Base-by-base conservation (phyloP, 352 stramenopile species). In the Pythium oligandrum region DNA sequence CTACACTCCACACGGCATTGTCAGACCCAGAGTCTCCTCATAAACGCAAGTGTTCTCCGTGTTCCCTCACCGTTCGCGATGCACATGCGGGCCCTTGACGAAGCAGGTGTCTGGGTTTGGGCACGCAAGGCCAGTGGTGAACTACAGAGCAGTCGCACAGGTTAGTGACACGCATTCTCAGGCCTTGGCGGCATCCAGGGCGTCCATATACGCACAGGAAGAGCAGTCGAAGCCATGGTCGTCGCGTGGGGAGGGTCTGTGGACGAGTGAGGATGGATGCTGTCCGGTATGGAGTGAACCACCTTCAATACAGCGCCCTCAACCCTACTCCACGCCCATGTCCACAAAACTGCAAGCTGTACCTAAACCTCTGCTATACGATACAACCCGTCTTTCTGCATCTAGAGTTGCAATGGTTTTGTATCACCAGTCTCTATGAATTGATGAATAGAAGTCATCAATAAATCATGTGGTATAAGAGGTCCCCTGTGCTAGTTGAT, bases 21-120 rank as follows among this genome's bases (percentile, higher is more conserved):
- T 40, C 17, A 46, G 6, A 33, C 26, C 4, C n/a, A 53, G 37
- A n/a, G 39, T 44, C 10, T 40, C 43, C 11, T 5, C 6, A 46
- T 31, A 37, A 26, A 26, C 17, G 17, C 17, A 26, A 26, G 17
- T 26, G 17, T 26, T 26, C 17, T 26, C 17, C 17, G 17, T 26
- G 17, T n/a, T 47, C 12, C 61, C 46, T 52, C 68, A 78, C 55
- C 71, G 68, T 32, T 73, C 68, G 40, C 77, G 79, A 44, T 90
- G 79, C 42, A 86, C 72, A 66, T 90, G 79, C 42, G 72, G 60
- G 30, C 70, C 61, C 65, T 86, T 75, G 53, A 90, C 63, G 53
- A 88, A 90, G 71, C 79, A 90, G 44, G 70, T 72, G 33, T 75
- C 64, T 3, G 76, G 74, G 26, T 71, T 65, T 12, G 76, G 12